Evolutionary conservation across 2,329 filamentous ascomycete species (phyloP).

Genomic region (Myriosclerotinia scirpicola): DNA sequence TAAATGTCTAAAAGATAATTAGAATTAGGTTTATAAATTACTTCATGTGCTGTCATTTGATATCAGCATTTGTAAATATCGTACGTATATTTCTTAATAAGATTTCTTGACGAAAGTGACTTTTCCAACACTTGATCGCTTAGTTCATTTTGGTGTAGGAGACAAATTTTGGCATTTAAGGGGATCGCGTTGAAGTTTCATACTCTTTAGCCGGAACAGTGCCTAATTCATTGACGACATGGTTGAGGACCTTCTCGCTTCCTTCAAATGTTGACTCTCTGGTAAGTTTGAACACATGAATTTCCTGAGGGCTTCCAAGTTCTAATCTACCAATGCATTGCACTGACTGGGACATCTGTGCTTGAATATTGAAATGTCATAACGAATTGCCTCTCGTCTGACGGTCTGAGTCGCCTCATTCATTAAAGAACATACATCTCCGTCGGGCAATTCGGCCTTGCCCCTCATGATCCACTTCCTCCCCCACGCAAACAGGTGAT

Average conservation of each 20-base stretch:
- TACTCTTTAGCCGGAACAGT: too few relatives aligned
- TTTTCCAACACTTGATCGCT: too few relatives aligned
- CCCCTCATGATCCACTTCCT: slow-evolving; percentile 11
- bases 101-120: too few relatives aligned
- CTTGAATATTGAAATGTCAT: slow-evolving; percentile 14
- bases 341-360: slow-evolving; percentile 14
- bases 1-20: too few relatives aligned
- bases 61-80: too few relatives aligned
- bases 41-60: too few relatives aligned
- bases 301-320: neutral
- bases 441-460: neutral
- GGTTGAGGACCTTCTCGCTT: neutral
- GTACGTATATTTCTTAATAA: too few relatives aligned
- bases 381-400: neutral
- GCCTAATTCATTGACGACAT: neutral
- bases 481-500: slow-evolving; percentile 3
- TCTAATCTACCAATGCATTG: neutral
- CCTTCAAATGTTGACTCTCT: neutral
- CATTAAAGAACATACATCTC: slow-evolving; percentile 8
- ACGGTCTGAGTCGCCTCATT: too few relatives aligned
- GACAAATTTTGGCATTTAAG: too few relatives aligned
- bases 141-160: too few relatives aligned
- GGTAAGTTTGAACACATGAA: slow-evolving; percentile 2
- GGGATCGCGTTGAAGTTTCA: too few relatives aligned
- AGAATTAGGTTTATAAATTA: too few relatives aligned